Conservation (phyloP, 1,139 yeast species). For the Yamadazyma membranifaciens region DNA sequence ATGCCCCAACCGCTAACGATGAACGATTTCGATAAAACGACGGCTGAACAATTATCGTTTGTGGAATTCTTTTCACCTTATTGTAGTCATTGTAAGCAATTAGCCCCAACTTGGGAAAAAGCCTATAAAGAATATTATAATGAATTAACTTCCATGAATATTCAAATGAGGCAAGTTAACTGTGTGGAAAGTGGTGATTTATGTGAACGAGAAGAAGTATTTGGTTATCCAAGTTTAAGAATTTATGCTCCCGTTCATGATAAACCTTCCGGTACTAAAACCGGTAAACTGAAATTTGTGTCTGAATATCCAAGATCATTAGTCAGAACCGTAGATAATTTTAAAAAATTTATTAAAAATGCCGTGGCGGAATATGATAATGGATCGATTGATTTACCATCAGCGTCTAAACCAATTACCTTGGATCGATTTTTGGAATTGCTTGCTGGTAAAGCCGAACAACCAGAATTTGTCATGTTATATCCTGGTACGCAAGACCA, state of each 20-base stretch:
- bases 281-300: constrained; percentile 35
- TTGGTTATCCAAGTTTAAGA: constrained; percentile 56
- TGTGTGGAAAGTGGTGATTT: constrained; percentile 73
- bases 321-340: constrained; percentile 45
- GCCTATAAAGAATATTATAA: constrained; percentile 45
- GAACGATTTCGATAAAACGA: constrained; percentile 41
- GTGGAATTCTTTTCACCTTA: constrained; percentile 71
- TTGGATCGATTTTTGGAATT: constrained; percentile 36
- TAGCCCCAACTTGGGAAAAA: constrained; percentile 66
- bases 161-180: constrained; percentile 66
- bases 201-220: constrained; percentile 59
- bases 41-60: constrained; percentile 49
- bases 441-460: constrained; percentile 45
- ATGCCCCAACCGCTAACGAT: constrained; percentile 24
- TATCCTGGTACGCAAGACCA: constrained; percentile 56
- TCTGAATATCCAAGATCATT: constrained; percentile 47
- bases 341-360: constrained; percentile 53
- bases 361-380: constrained; percentile 47
- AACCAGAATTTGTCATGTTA: constrained; percentile 58
- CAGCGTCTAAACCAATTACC: constrained; percentile 31
- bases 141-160: constrained; percentile 38
- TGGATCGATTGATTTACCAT: constrained; percentile 35
- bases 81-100: constrained; percentile 64
- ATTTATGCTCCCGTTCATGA: constrained; percentile 54
- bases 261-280: constrained; percentile 24